A percentile compares a stretch with the other conserved stretches of the same genome.
Evolutionary conservation across 805 yeast species (phyloP).

Genomic region (Candida oleophila): DNA sequence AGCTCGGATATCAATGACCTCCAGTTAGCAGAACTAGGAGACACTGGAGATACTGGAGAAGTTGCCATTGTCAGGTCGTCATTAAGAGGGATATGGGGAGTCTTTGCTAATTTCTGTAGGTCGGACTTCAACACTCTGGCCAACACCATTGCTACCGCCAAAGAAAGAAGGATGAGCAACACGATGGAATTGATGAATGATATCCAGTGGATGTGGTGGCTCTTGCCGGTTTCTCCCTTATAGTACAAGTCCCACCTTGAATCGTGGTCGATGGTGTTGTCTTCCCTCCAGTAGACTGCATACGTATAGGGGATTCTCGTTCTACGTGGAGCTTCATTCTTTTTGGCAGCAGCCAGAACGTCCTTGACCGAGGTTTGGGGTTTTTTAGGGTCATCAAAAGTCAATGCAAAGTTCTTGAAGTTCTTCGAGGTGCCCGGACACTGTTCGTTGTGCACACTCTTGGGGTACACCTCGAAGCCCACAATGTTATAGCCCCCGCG

Average conservation of each 20-base stretch:
- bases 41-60: not conserved
- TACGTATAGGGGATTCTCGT: conserved; percentile 72
- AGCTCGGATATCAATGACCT: conserved; percentile 54
- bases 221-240: conserved; percentile 48
- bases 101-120: conserved; percentile 24
- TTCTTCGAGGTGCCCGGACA: conserved; percentile 76
- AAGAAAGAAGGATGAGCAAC: conserved; percentile 57
- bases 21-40: conserved; percentile 35
- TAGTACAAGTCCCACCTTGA: conserved; percentile 75
- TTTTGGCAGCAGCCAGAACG: conserved; percentile 13
- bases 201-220: conserved; percentile 68
- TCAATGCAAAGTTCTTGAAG: conserved; percentile 51
- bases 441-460: conserved; percentile 60
- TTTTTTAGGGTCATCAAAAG: not conserved
- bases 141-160: conserved; percentile 64
- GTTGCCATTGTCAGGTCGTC: not conserved
- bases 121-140: conserved; percentile 55
- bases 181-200: conserved; percentile 72
- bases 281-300: conserved; percentile 88
- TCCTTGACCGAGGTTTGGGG: conserved; percentile 19
- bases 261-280: conserved; percentile 58
- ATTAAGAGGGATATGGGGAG: conserved; percentile 13
- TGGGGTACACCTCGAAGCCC: conserved; percentile 89
- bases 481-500: conserved; percentile 57
- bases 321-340: conserved; percentile 16